A percentile compares a stretch with the other conserved stretches of the same genome.
phyloP scores from a whole-genome alignment of 805 yeast species.

The Teunomyces atbi region DNA sequence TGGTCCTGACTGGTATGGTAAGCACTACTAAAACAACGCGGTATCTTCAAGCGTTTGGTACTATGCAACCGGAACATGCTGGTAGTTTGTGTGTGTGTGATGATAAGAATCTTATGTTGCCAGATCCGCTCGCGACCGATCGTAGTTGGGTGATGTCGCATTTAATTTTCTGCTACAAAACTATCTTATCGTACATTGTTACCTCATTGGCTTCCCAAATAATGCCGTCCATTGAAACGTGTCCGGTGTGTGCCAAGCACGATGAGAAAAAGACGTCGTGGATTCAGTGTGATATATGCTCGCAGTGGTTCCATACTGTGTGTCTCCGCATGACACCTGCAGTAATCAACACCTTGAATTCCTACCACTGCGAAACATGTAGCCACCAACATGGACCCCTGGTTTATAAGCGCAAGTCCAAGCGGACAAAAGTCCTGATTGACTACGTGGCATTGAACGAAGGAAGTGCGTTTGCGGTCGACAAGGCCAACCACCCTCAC shows the following conservation, averaged over 20 bases:
- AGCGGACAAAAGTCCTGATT: constrained; percentile 52
- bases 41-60: neutral
- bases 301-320: constrained; percentile 52
- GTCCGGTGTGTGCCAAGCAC: constrained; percentile 20
- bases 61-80: neutral
- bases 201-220: neutral
- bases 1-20: constrained; percentile 13
- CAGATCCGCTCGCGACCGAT: neutral
- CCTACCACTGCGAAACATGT: constrained; percentile 59
- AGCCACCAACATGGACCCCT: constrained; percentile 47
- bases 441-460: constrained; percentile 80
- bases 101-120: too few species aligned
- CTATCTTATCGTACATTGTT: neutral
- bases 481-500: constrained; percentile 53
- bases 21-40: neutral
- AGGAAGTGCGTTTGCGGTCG: constrained; percentile 56
- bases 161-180: neutral
- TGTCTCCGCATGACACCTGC: constrained; percentile 43
- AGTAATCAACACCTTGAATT: constrained; percentile 38
- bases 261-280: constrained; percentile 30
- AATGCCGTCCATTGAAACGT: constrained; percentile 16
- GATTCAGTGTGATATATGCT: constrained; percentile 59
- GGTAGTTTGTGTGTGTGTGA: too few species aligned
- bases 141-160: constrained; percentile 1
- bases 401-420: constrained; percentile 49